phyloP scores from a whole-genome alignment of 2,329 filamentous ascomycete genomes.

The Pseudopyrenochaeta lycopersici region DNA sequence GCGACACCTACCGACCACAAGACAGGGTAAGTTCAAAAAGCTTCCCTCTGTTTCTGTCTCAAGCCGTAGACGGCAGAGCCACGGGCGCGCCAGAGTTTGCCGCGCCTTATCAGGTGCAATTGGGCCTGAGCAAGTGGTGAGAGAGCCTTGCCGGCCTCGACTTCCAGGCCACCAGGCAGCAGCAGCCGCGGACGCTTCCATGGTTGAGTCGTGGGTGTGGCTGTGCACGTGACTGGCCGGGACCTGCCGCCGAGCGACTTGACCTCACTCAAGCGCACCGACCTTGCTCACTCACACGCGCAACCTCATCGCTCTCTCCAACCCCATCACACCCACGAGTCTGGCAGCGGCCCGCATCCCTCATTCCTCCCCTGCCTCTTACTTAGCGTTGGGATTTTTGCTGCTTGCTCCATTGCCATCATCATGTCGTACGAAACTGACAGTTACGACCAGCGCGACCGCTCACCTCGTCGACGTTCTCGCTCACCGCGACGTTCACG shows the following conservation, averaged over 20 bases:
- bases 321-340: constrained; percentile 37
- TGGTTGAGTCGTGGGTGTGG: constrained; percentile 5
- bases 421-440: constrained; percentile 51
- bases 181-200: constrained; percentile 4
- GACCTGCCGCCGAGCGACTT: constrained; percentile 27
- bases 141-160: not conserved
- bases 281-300: constrained; percentile 30
- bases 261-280: constrained; percentile 25
- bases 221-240: constrained; percentile 24
- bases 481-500: constrained; percentile 60
- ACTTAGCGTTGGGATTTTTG: constrained; percentile 15
- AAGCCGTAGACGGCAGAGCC: constrained; percentile 1
- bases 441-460: constrained; percentile 54
- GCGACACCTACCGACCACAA: constrained; percentile 35
- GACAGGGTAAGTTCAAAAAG: constrained; percentile 30
- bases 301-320: constrained; percentile 25
- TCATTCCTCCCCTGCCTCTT: constrained; percentile 15
- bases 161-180: constrained; percentile 6
- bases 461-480: constrained; percentile 73
- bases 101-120: not conserved
- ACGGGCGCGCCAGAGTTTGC: not conserved
- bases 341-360: constrained; percentile 21
- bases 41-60: constrained; percentile 8
- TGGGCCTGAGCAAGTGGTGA: not conserved
- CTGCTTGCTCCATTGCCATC: constrained; percentile 15